Evolutionary conservation across 2,329 filamentous ascomycete genomes (phyloP).

Genomic region (Aspergillus clavatus): DNA sequence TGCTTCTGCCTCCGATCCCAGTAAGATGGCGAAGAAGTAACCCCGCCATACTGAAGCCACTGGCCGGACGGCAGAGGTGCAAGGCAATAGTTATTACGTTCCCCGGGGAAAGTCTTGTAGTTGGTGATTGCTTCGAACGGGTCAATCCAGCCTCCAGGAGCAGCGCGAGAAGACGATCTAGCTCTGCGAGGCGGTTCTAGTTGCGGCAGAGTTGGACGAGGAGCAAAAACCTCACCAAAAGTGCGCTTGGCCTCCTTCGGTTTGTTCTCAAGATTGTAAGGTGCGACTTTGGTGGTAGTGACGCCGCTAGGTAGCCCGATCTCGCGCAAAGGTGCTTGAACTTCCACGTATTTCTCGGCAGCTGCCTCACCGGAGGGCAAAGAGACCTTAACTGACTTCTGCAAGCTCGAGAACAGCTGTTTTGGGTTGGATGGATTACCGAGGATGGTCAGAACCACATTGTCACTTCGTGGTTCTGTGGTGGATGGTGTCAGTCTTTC

Average conservation of each 20-base stretch:
- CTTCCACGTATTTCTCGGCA: constrained; percentile 33
- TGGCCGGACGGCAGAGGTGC: constrained; percentile 37
- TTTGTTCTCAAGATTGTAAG: constrained; percentile 39
- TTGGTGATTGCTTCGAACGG: constrained; percentile 38
- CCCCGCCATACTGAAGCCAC: constrained; percentile 42
- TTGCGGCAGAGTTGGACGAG: constrained; percentile 34
- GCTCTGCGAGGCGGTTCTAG: constrained; percentile 40
- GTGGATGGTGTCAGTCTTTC: constrained; percentile 31
- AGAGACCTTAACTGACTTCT: constrained; percentile 43
- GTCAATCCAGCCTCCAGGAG: constrained; percentile 37
- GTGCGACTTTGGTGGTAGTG: constrained; percentile 61
- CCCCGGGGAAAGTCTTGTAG: constrained; percentile 29
- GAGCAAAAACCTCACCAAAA: constrained; percentile 44
- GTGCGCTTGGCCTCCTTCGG: constrained; percentile 32
- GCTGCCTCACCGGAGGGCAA: constrained; percentile 35
- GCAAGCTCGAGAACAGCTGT: constrained; percentile 83
- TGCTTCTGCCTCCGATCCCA: constrained; percentile 37
- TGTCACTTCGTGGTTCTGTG: constrained; percentile 46
- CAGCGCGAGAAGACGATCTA: constrained; percentile 29
- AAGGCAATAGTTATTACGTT: constrained; percentile 39
- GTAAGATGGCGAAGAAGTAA: constrained; percentile 35
- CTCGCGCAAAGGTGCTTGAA: constrained; percentile 54
- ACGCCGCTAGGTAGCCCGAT: constrained; percentile 69
- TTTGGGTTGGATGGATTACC: constrained; percentile 69
- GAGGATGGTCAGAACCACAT: constrained; percentile 67